Evolutionary conservation across 164 flowering plant genomes (phyloP), one percentile per base, ranked within the genome.

Genomic region (Paratinospora sagittata): DNA sequence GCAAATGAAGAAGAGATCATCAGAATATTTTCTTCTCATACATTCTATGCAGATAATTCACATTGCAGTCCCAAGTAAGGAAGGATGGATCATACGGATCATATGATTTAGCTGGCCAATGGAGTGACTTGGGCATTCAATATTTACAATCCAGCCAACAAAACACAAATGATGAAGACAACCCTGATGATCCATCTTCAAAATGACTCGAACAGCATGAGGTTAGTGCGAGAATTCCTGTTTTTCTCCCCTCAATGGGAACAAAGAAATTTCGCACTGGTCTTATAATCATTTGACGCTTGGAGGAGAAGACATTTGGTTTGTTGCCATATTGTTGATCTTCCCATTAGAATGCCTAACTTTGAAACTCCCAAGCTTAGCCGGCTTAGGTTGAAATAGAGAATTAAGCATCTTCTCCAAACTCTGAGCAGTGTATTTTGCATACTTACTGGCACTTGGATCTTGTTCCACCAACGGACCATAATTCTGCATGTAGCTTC

Each of bases 401-500:
- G 89, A 82, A 37, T 49, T 63, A 6, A 94, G 83, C 90, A 87
- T 87, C 62, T 85, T 78, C 81, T 92, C 93, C 83, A 91, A 75
- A 67, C 73, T 74, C 78, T 86, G 86, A 26, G 88, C 90, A 6
- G 96, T 79, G 73, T 88, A 90, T 68, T 86, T 90, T 0, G 86
- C 88, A 64, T 89, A 89, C 81, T 88, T 89, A 75, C 85, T 79
- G 11, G 86, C 70, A 64, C 87, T 81, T 34, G 83, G 77, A 37
- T 90, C 91, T 74, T 88, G 86, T 77, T 91, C 98, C 7, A 90
- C 91, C 79, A 87, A 73, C 0, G 93, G 91, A 21, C 96, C 90
- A 69, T 92, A 92, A 64, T 89, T 92, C 81, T 94, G 95, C 93
- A 92, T 82, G 74, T 89, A 93, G 81, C 95, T 90, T 55, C 92